phyloP scores from a whole-genome alignment of 495 filamentous ascomycete species.

The Friedmanniomyces simplex region DNA sequence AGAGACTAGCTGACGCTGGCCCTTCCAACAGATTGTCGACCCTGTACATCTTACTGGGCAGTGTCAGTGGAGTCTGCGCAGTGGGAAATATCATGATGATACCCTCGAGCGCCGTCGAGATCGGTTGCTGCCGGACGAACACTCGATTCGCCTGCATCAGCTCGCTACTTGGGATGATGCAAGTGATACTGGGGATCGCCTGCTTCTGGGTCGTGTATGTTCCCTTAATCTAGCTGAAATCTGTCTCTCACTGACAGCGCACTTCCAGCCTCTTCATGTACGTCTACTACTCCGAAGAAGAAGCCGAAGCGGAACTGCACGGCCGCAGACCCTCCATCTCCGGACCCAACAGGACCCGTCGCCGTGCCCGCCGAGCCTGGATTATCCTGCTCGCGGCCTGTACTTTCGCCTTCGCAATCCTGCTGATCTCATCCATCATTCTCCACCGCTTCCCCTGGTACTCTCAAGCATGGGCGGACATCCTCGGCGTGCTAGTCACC shows the following conservation, averaged over 20 bases:
- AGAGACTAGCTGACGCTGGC: neutral
- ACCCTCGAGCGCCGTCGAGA: neutral
- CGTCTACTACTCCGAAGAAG: slow-evolving; percentile 1
- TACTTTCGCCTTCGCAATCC: neutral
- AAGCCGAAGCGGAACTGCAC: neutral
- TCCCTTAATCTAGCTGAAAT: neutral
- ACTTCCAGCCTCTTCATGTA: neutral
- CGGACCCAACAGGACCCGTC: neutral
- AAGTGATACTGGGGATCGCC: neutral
- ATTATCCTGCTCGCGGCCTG: neutral
- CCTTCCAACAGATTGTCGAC: neutral
- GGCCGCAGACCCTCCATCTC: neutral
- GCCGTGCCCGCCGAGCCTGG: slow-evolving; percentile 1
- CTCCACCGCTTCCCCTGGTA: neutral
- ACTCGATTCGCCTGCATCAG: neutral
- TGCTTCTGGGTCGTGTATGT: slow-evolving; percentile 3
- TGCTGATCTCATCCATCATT: neutral
- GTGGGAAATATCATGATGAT: neutral
- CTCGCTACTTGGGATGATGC: neutral
- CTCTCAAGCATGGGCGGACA: neutral
- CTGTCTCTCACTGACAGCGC: neutral
- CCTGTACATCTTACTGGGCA: neutral
- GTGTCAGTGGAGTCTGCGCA: neutral
- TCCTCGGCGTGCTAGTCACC: neutral
- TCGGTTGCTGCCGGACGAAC: neutral